A percentile compares a stretch with the other conserved stretches of the same genome.
These are phyloP conservation scores for Gastrodia elata DNA, from an alignment of 106 monocot genomes.

Conservation along the genomic window DNA sequence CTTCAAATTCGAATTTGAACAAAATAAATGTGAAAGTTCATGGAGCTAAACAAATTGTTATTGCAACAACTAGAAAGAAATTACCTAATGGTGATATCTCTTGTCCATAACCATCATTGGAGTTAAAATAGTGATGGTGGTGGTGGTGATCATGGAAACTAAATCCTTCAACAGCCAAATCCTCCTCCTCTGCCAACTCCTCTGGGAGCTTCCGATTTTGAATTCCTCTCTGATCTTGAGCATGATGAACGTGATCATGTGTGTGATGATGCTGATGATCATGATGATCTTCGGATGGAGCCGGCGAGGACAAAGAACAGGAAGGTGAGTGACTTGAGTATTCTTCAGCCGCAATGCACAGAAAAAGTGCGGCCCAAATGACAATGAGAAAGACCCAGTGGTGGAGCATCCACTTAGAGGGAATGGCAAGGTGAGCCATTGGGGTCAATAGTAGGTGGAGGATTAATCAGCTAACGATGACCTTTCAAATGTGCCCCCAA, in stretches of 20 bases:
- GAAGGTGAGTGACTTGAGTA: conserved; percentile 16
- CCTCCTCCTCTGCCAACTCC: conserved; percentile 90
- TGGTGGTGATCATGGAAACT: conserved; percentile 22
- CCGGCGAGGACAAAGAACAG: conserved; percentile 31
- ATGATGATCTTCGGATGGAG: conserved; percentile 5
- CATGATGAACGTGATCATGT: conserved; percentile 20
- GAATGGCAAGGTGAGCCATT: neutral
- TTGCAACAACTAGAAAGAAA: neutral
- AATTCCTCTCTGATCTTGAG: conserved; percentile 22
- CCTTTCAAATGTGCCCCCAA: no score
- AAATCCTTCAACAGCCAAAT: conserved; percentile 42
- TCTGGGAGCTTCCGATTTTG: conserved; percentile 56
- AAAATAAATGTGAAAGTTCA: conserved; percentile 1
- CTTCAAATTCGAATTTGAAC: conserved; percentile 22
- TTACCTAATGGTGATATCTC: conserved; percentile 38
- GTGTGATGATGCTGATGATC: conserved; percentile 25
- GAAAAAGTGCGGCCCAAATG: conserved; percentile 3
- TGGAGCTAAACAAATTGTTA: neutral
- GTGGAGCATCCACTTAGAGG: neutral
- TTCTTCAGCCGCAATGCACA: conserved; percentile 5
- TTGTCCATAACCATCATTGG: conserved; percentile 8
- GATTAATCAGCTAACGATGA: no score
- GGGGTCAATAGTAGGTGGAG: neutral
- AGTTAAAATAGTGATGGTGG: conserved; percentile 12
- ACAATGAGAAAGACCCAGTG: conserved; percentile 16